A percentile compares a stretch with the other conserved stretches of the same genome.
These are phyloP conservation scores for Coprinopsis cinerea DNA, from an alignment of 768 basidiomycete genomes.

Conservation along the genomic window DNA sequence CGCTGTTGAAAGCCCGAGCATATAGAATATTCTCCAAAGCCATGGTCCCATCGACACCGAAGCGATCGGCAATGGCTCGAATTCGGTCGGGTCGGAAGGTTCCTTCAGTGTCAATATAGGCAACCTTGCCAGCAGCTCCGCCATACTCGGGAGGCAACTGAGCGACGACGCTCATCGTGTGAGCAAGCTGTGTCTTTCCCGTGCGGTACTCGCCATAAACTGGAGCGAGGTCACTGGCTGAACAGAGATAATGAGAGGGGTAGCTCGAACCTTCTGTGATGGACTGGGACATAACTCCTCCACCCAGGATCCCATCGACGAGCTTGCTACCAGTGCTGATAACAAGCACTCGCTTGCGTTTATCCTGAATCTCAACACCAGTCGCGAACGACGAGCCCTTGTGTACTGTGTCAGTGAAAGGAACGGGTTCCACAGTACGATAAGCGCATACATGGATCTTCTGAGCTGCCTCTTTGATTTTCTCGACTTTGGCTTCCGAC, in stretches of 20 bases:
- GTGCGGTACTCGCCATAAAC: conserved; percentile 97
- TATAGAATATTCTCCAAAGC: conserved; percentile 90
- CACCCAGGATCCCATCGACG: conserved; percentile 85
- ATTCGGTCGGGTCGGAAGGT: conserved; percentile 95
- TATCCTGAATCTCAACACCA: conserved; percentile 86
- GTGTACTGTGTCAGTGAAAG: conserved; percentile 1
- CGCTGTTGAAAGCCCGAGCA: conserved; percentile 87
- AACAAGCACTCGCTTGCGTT: conserved; percentile 67
- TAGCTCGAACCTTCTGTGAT: conserved; percentile 71
- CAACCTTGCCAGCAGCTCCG: conserved; percentile 91
- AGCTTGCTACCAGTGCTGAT: conserved; percentile 93
- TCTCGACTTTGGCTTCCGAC: conserved; percentile 97
- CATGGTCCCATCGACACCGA: conserved; percentile 87
- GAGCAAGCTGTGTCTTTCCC: conserved; percentile 92
- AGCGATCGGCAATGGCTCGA: conserved; percentile 83
- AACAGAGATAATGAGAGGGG: too few relatives aligned
- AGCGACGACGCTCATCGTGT: conserved; percentile 88
- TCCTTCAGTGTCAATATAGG: conserved; percentile 91
- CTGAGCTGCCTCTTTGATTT: conserved; percentile 91
- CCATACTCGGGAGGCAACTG: conserved; percentile 89
- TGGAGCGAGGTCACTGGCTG: conserved; percentile 22
- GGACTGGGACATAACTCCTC: conserved; percentile 87
- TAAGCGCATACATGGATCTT: conserved; percentile 61
- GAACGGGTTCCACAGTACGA: background rate
- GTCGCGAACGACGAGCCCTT: conserved; percentile 91